Base-by-base conservation (phyloP, 352 stramenopile genomes). In the Phytophthora aleatoria region DNA sequence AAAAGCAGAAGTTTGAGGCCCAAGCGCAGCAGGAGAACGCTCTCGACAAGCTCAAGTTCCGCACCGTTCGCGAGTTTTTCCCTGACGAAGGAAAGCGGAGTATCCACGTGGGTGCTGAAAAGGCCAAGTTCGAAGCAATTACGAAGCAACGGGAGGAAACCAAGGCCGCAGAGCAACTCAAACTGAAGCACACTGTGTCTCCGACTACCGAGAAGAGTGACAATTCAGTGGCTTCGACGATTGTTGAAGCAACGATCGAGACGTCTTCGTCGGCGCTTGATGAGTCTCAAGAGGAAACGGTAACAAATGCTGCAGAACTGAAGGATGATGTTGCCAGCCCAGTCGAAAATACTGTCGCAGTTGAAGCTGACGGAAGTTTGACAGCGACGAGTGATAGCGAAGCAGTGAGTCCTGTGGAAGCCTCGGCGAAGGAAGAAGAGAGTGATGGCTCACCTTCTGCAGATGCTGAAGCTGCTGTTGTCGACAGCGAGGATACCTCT, bases 11-110 rank as follows among this genome's bases (percentile, higher is more conserved):
- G 60, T 67, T 71, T 27, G 71, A 79, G 28, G 61, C 61, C 0
- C 50, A 91, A 53, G 66, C 61, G 8, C 81, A 88, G 49, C 70
- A 79, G 39, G 69, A 83, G 28, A 70, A 69, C n/a, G 79, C 73
- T 36, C 71, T 89, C 9, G 78, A 87, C 50, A 69, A 68, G 16
- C 57, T 87, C 5, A 81, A 81, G 50, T 82, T 87, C 55, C 79
- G 79, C 7, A 87, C 79, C 2, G 73, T 87, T 39, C 79, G 79
- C 38, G 67, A 74, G 31, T 88, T 88, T 52, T 88, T 88, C 42
- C 57, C 69, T 3, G 67, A 70, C 9, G 74, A 69, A 47, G 67
- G 56, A 10, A 69, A 79, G 24, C 73, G 65, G 13, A 80, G 69
- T 31, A 39, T 80, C 26, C 61, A 67, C 33, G 73, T 80, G 11